A percentile compares a stretch with the other conserved stretches of the same genome.
Conservation (phyloP, 2,329 filamentous ascomycete genomes). For the Exophiala sp. region DNA sequence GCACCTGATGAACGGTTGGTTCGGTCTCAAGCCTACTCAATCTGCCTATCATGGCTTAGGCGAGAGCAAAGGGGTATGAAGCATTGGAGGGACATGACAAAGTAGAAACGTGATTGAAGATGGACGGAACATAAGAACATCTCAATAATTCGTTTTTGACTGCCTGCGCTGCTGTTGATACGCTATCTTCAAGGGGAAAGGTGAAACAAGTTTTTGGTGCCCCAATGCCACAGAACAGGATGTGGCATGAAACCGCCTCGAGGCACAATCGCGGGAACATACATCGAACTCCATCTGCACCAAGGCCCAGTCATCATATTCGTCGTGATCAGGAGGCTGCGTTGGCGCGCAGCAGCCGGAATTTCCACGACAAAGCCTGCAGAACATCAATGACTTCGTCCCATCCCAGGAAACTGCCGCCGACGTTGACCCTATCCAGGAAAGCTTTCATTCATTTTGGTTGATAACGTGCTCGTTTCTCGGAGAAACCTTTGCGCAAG, state of each 20-base stretch:
- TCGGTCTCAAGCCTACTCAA: background rate
- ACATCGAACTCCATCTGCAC: constrained; percentile 13
- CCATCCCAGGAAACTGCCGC: constrained; percentile 1
- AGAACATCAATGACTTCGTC: constrained; percentile 1
- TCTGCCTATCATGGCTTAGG: background rate
- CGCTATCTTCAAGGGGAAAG: constrained; percentile 6
- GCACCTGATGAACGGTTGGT: background rate
- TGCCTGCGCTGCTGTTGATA: constrained; percentile 14
- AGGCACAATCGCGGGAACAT: background rate
- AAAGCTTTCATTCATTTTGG: background rate
- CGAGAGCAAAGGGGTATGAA: too few species aligned
- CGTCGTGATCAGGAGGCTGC: constrained; percentile 7
- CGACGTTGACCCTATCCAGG: constrained; percentile 6
- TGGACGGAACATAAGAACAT: background rate
- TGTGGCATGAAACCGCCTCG: background rate
- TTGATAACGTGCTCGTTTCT: background rate
- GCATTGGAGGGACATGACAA: background rate
- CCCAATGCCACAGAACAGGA: background rate
- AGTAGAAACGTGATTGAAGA: background rate
- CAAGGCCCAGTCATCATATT: constrained; percentile 15
- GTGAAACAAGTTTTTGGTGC: constrained; percentile 1
- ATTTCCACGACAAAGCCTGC: background rate
- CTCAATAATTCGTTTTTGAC: constrained; percentile 7
- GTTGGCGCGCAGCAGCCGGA: background rate
- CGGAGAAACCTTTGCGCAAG: background rate